Evolutionary conservation across 176 grass and related monocot genomes (phyloP).

Genomic region (maize (Zea mays)): Zm-B73-REFERENCE-NAM-5.0 NC_050096.1:99057001-99057500

Average conservation of each 20-base stretch:
- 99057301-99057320: constrained; percentile 2
- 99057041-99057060: too few relatives aligned
- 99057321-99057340: background rate
- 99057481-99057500: constrained; percentile 93
- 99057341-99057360: background rate
- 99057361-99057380: background rate
- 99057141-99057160: constrained; percentile 71
- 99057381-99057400: background rate
- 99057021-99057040: background rate
- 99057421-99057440: background rate
- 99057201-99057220: constrained; percentile 90
- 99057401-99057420: constrained; percentile 22
- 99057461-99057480: constrained; percentile 34
- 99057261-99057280: constrained; percentile 64
- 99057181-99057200: constrained; percentile 81
- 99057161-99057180: constrained; percentile 87
- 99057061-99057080: background rate
- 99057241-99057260: constrained; percentile 76
- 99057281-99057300: constrained; percentile 23
- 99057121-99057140: constrained; percentile 10
- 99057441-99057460: constrained; percentile 17
- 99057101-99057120: background rate
- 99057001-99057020: constrained; percentile 17
- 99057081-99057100: background rate
- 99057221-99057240: constrained; percentile 87